Evolutionary conservation across 2,329 filamentous ascomycete species (phyloP).

Genomic region (Xylariaceae sp.): DNA sequence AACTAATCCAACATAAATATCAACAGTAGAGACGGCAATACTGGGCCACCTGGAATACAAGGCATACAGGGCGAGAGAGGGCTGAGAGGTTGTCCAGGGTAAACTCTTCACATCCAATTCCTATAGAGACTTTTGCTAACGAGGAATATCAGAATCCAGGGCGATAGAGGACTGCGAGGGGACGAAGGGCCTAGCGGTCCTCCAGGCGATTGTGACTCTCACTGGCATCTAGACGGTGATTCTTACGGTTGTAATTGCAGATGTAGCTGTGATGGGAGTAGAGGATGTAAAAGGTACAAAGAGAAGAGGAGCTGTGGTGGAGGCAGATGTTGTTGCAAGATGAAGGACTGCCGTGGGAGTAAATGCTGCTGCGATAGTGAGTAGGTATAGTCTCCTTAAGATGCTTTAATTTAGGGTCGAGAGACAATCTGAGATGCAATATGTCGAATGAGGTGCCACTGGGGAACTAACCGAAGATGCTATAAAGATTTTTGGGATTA

Average conservation of each 20-base stretch:
- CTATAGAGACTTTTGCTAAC: neutral
- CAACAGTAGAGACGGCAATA: neutral
- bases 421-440: too few relatives aligned
- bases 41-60: neutral
- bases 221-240: neutral
- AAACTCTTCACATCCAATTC: neutral
- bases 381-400: too few relatives aligned
- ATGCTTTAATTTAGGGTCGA: too few relatives aligned
- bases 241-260: neutral
- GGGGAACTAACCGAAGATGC: too few relatives aligned
- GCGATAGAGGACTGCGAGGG: slow-evolving; percentile 4
- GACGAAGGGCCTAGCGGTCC: neutral
- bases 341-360: neutral
- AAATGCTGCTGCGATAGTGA: neutral
- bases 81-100: neutral
- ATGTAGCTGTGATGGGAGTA: neutral
- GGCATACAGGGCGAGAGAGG: slow-evolving; percentile 2
- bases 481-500: too few relatives aligned
- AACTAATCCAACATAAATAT: neutral
- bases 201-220: neutral
- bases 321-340: neutral
- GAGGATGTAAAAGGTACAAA: neutral
- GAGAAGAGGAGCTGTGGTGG: neutral
- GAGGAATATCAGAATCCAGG: neutral
- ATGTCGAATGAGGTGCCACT: too few relatives aligned